Evolutionary conservation across 257 asterid species (phyloP), one percentile per base, ranked within the genome.

Genomic region (Ocimum tenuiflorum): DNA sequence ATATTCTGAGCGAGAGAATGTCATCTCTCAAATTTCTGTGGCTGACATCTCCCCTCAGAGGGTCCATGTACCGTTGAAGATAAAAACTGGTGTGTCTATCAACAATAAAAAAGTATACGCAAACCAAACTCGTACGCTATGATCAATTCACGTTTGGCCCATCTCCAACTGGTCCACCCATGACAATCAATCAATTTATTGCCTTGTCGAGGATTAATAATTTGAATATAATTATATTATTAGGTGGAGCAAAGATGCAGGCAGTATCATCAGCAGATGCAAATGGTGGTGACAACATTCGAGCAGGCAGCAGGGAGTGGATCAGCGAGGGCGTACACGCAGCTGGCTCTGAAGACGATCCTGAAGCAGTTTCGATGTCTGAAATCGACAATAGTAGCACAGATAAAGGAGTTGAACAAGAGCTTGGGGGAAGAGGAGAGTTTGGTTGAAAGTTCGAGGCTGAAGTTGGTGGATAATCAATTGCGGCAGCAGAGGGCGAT

Each of bases 201-300:
- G 4, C 4, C 4, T 27, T 27, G 31, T 27, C 31, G 31, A 27
- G n/a, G n/a, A n/a, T n/a, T n/a, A n/a, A n/a, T n/a, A n/a, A n/a
- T n/a, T n/a, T n/a, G n/a, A n/a, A n/a, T n/a, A n/a, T n/a, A n/a
- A n/a, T n/a, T n/a, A n/a, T n/a, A n/a, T n/a, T n/a, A 27, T 27
- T 27, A 88, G 96, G 91, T 88, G 78, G 96, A 88, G 57, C 89
- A 82, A 63, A 76, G 95, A 66, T 82, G 77, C 78, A 81, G 75
- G 63, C 84, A 79, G 17, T 86, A 88, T 75, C 83, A 86, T 50
- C 79, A 84, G 19, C 86, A 84, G 15, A 88, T 86, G 88, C 88
- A 86, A 55, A 77, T 78, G 7, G 75, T 84, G 0, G 78, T 85
- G 15, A 20, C 82, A 19, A 78, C 84, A 17, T 86, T 88, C 48